Conservation (phyloP, 1,284 basidiomycete genomes). For the Leccinum griseonigrum region DNA sequence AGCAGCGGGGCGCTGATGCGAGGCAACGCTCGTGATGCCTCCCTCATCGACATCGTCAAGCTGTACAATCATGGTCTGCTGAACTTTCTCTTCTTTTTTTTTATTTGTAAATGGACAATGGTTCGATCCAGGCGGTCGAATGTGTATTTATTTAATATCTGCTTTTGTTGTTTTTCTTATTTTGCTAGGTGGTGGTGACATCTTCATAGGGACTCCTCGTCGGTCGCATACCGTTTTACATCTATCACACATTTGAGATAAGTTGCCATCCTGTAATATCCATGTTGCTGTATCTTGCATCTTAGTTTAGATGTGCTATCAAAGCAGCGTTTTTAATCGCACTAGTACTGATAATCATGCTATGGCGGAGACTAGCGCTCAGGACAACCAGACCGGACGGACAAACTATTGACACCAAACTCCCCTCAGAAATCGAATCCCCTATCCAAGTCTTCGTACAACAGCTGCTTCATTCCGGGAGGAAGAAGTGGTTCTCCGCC, state of each 20-base stretch:
- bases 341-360: background rate
- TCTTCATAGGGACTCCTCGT: slow-evolving; percentile 10
- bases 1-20: slow-evolving; percentile 20
- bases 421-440: slow-evolving; percentile 58
- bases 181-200: background rate
- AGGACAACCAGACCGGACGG: too few relatives aligned
- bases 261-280: slow-evolving; percentile 22
- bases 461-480: slow-evolving; percentile 82
- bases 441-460: slow-evolving; percentile 84
- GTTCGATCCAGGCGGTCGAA: background rate
- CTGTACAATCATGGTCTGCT: background rate
- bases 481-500: slow-evolving; percentile 70
- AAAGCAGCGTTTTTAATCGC: background rate
- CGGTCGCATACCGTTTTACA: slow-evolving; percentile 16
- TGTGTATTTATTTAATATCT: slow-evolving; percentile 6
- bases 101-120: background rate
- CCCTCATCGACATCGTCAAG: background rate
- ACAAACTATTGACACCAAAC: background rate
- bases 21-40: slow-evolving; percentile 13
- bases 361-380: background rate
- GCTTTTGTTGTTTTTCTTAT: background rate
- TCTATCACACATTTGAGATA: slow-evolving; percentile 5
- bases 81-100: slow-evolving; percentile 4
- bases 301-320: slow-evolving; percentile 10
- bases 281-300: slow-evolving; percentile 21